Conservation (phyloP, 305 asterid species). For the Plantago rigida region DNA sequence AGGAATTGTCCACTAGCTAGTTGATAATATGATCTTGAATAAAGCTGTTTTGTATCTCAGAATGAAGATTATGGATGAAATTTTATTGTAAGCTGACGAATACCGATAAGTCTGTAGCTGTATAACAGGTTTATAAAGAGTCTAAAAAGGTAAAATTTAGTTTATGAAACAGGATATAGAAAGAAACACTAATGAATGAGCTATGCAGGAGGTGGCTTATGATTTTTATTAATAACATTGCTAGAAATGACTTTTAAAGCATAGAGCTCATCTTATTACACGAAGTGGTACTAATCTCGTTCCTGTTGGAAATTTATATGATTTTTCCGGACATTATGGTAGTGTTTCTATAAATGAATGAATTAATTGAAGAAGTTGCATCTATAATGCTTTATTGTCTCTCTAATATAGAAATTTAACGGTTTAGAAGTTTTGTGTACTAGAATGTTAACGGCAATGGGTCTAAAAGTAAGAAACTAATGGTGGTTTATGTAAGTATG, state of each 20-base stretch:
- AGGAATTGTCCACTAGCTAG: not conserved
- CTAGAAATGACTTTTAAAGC: constrained; percentile 1
- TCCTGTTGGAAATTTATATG: constrained; percentile 13
- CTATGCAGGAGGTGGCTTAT: constrained; percentile 11
- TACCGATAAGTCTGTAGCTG: not conserved
- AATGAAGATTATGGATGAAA: not conserved
- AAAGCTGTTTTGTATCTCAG: not conserved
- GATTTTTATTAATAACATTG: constrained; percentile 3
- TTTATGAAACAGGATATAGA: constrained; percentile 8
- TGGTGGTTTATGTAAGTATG: too few species aligned
- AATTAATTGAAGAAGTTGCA: not conserved
- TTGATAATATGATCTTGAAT: not conserved
- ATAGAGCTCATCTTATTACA: too few species aligned
- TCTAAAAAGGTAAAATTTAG: not conserved
- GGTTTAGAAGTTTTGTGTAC: too few species aligned
- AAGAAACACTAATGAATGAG: constrained; percentile 6
- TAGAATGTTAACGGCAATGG: too few species aligned
- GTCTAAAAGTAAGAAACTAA: too few species aligned
- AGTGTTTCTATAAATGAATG: not conserved
- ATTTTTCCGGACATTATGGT: not conserved
- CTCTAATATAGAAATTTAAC: not conserved
- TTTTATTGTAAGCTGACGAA: not conserved
- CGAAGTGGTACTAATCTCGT: constrained; percentile 1
- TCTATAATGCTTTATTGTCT: not conserved
- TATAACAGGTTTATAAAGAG: not conserved